phyloP scores from a whole-genome alignment of 768 basidiomycete species.

The Auricularia sp. region DNA sequence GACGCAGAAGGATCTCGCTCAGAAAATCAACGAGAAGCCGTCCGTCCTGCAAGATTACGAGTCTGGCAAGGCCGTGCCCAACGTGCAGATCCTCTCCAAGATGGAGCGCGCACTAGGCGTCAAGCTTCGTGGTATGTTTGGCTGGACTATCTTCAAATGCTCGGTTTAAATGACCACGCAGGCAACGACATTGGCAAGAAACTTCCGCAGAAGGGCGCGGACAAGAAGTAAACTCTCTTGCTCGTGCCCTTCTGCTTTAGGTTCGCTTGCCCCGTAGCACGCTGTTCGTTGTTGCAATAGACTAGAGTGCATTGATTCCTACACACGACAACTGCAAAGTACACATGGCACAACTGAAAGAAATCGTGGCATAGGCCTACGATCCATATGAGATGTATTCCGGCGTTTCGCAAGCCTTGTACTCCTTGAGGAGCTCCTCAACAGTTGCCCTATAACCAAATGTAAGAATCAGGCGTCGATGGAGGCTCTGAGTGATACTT shows the following conservation, averaged over 20 bases:
- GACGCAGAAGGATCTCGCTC: slow-evolving; percentile 87
- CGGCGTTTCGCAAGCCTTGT: slow-evolving; percentile 89
- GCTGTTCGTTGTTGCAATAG: background rate
- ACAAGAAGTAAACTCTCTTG: background rate
- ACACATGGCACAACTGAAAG: background rate
- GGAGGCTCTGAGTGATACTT: background rate
- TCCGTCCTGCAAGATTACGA: slow-evolving; percentile 85
- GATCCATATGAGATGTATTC: slow-evolving; percentile 79
- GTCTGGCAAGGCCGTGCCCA: slow-evolving; percentile 77
- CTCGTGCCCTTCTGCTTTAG: background rate
- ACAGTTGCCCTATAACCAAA: slow-evolving; percentile 57
- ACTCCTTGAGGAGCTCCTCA: slow-evolving; percentile 83
- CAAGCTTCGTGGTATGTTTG: slow-evolving; percentile 70
- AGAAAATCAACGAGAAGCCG: slow-evolving; percentile 89
- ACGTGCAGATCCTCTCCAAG: slow-evolving; percentile 76
- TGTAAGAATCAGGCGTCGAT: background rate
- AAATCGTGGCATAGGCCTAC: background rate
- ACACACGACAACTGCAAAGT: background rate
- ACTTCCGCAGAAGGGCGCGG: slow-evolving; percentile 45
- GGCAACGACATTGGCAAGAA: slow-evolving; percentile 81
- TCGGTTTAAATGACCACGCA: slow-evolving; percentile 18
- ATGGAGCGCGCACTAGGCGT: slow-evolving; percentile 78
- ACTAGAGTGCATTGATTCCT: background rate
- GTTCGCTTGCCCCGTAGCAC: background rate
- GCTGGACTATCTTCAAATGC: background rate